phyloP scores from a whole-genome alignment of 768 basidiomycete genomes.

The Amanita rimosa region DNA sequence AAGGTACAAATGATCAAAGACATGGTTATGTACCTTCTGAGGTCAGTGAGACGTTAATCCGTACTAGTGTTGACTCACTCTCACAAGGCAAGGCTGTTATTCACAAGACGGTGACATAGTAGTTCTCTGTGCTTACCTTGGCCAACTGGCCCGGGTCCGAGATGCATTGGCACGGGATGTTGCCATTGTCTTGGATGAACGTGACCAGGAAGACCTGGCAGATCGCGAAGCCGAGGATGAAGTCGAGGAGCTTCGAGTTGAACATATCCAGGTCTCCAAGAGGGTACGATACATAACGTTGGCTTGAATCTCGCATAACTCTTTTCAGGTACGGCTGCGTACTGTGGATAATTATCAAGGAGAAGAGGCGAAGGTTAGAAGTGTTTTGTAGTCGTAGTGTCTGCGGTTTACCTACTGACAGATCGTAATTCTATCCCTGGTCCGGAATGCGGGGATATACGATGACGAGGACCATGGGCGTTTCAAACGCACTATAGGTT shows the following conservation, averaged over 20 bases:
- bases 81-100: slow-evolving; percentile 27
- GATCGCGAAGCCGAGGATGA: slow-evolving; percentile 36
- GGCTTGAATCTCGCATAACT: not conserved
- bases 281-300: slow-evolving; percentile 25
- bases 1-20: slow-evolving; percentile 34
- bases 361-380: slow-evolving; percentile 48
- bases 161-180: slow-evolving; percentile 32
- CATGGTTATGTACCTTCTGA: slow-evolving; percentile 31
- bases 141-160: slow-evolving; percentile 29
- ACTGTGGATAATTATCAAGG: slow-evolving; percentile 78
- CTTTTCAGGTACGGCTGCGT: slow-evolving; percentile 46
- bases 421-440: slow-evolving; percentile 65
- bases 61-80: not conserved
- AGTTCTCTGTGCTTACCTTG: slow-evolving; percentile 35
- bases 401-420: slow-evolving; percentile 11
- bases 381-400: not conserved
- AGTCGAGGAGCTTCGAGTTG: slow-evolving; percentile 16
- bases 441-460: slow-evolving; percentile 48
- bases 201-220: slow-evolving; percentile 50
- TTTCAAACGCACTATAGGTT: slow-evolving; percentile 43
- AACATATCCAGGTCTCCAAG: slow-evolving; percentile 39
- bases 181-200: slow-evolving; percentile 57
- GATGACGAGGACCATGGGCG: slow-evolving; percentile 20
- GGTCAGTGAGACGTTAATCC: slow-evolving; percentile 12
- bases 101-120: slow-evolving; percentile 36